These are phyloP conservation scores for Boeremia lycopersici DNA, from an alignment of 2,329 filamentous ascomycete species.

Conservation along the genomic window DNA sequence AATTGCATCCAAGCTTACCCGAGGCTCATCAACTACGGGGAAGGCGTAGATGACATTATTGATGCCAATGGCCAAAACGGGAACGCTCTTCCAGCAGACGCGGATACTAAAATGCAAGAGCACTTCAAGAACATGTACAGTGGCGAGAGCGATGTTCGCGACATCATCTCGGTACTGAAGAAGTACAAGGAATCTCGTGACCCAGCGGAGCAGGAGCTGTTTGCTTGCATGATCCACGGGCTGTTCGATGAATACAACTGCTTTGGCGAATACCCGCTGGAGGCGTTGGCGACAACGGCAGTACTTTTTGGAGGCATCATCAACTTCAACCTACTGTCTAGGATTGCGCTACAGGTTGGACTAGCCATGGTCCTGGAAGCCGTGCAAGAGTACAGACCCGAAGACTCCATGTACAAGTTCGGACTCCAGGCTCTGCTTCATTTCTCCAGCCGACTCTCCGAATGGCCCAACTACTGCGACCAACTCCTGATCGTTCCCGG, in stretches of 20 bases:
- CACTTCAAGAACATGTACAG: constrained; percentile 99
- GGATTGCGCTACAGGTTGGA: constrained; percentile 90
- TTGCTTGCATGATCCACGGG: constrained; percentile 98
- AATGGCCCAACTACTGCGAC: constrained; percentile 96
- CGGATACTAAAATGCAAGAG: constrained; percentile 93
- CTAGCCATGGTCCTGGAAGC: constrained; percentile 97
- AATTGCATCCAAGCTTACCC: constrained; percentile 92
- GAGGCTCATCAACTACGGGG: constrained; percentile 92
- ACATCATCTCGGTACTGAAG: constrained; percentile 83
- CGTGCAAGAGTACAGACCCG: constrained; percentile 80
- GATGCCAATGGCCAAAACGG: constrained; percentile 80
- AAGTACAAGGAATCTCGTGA: constrained; percentile 87
- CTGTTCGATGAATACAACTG: constrained; percentile 97
- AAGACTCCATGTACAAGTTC: constrained; percentile 97
- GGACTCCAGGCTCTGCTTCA: constrained; percentile 94
- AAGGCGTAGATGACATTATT: constrained; percentile 89
- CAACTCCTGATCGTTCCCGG: constrained; percentile 81
- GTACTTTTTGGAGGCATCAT: constrained; percentile 97
- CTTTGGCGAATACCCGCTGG: constrained; percentile 94
- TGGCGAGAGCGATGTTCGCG: constrained; percentile 82
- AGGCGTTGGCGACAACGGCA: constrained; percentile 91
- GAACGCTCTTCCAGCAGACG: constrained; percentile 78
- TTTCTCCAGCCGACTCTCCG: constrained; percentile 78
- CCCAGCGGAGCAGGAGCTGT: constrained; percentile 86
- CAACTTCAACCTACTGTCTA: constrained; percentile 87